Base-by-base conservation (phyloP, 768 basidiomycete genomes). In the Rhizopogon rudus region DNA sequence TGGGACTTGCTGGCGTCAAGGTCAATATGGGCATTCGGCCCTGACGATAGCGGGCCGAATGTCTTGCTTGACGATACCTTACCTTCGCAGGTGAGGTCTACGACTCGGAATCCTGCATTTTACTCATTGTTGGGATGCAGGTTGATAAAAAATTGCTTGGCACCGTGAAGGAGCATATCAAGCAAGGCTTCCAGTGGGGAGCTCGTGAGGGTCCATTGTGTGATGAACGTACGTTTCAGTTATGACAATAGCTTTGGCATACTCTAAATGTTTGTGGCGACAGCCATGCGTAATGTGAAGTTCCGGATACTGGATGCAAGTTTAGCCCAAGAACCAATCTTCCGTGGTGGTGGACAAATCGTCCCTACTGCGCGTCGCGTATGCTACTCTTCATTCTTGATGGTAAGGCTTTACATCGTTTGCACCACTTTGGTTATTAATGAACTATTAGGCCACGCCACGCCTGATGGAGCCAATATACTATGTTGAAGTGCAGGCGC, bases 151-250 rank as follows among this genome's bases (percentile, higher is more conserved):
- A 95, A 69, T 64, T 94, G 51, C 74, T 99, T 51, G 83, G 81
- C 37, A 87, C 88, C 6, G 92, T 98, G 53, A 95, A 86, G 73
- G 96, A 98, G 61, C 88, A 93, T 59, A 87, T 99, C 65, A 98
- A 93, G 74, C 97, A 99, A 73, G 97, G 97, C 37, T 99, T 99
- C 86, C 97, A 97, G 67, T 98, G 97, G 97, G 97, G 93, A 49
- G 87, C 96, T 46, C 82, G 97, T 49, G 97, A 99, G 77, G 97
- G 97, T 6, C 97, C 97, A 40, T 68, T 99, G 40, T 98, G 97
- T 66, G 97, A 99, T 67, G 97, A 99, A 73, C 97, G 96, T 98
- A 64, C 82, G 96, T 84, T 43, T 22, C n/a, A 5, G 45, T 7
- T 41, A 10, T 55, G 44, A 33, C 9, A 3, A 31, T 43, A 25